Evolutionary conservation across 2,329 filamentous ascomycete species (phyloP).

Genomic region (Gyromitra esculenta): DNA sequence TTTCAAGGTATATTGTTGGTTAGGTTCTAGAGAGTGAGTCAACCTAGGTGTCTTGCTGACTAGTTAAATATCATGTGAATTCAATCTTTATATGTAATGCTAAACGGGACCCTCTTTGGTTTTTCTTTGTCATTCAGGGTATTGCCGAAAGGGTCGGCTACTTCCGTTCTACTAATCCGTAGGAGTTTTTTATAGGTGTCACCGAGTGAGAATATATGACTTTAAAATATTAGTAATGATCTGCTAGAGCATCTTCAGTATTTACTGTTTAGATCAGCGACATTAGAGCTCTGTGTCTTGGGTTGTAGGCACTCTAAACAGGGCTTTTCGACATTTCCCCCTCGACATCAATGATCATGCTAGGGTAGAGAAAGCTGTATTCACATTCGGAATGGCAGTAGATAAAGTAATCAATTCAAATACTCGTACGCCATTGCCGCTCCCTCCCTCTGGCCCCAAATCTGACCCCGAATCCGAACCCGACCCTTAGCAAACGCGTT

Average conservation of each 20-base stretch:
- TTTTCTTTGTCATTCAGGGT: no score
- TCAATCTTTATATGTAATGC: no score
- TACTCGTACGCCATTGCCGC: not conserved
- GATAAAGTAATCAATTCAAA: slow-evolving; percentile 25
- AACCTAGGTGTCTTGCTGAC: no score
- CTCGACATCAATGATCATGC: not conserved
- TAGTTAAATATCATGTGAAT: no score
- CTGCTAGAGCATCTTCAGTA: no score
- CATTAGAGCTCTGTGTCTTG: not conserved
- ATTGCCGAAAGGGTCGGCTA: no score
- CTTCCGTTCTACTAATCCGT: no score
- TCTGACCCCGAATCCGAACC: not conserved
- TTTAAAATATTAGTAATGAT: no score
- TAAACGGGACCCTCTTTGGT: no score
- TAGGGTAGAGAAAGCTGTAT: not conserved
- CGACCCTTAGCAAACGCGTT: not conserved
- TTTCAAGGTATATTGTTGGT: no score
- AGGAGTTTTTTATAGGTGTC: not conserved
- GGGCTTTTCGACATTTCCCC: not conserved
- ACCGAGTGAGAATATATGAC: not conserved
- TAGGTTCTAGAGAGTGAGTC: no score
- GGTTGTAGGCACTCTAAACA: not conserved
- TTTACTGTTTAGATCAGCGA: no score
- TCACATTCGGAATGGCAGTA: not conserved
- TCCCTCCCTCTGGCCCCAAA: not conserved